Evolutionary conservation across 2,329 filamentous ascomycete genomes (phyloP).

Genomic region (Xylariaceae sp.): DNA sequence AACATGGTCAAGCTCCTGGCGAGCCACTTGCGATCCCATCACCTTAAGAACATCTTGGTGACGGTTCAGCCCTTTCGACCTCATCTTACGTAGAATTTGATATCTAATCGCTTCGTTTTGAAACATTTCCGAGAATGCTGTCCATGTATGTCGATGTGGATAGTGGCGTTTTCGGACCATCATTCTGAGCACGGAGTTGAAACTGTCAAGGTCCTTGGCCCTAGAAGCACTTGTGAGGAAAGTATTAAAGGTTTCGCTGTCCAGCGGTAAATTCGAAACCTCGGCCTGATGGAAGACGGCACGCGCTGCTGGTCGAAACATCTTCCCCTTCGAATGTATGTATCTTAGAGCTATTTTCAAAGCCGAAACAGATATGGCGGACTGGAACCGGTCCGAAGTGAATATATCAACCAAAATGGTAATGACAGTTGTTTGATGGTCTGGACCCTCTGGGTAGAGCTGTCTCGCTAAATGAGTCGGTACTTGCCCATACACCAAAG

Average conservation of each 20-base stretch:
- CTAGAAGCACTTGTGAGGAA: conserved; percentile 21
- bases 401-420: conserved; percentile 21
- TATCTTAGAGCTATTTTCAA: conserved; percentile 25
- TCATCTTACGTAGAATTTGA: conserved; percentile 40
- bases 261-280: conserved; percentile 16
- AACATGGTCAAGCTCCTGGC: conserved; percentile 15
- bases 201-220: conserved; percentile 21
- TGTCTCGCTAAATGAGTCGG: conserved; percentile 16
- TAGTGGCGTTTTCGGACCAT: conserved; percentile 22
- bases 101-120: conserved; percentile 33
- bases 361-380: conserved; percentile 18
- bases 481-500: conserved; percentile 20
- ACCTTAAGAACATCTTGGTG: conserved; percentile 15
- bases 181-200: conserved; percentile 20
- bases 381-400: conserved; percentile 15
- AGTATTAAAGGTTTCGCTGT: conserved; percentile 20
- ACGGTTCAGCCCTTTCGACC: conserved; percentile 14
- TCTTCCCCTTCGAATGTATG: conserved; percentile 14
- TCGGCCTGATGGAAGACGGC: conserved; percentile 19
- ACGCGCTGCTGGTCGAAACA: conserved; percentile 19
- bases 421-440: conserved; percentile 25
- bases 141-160: conserved; percentile 21
- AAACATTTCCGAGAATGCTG: conserved; percentile 34
- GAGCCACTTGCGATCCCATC: conserved; percentile 19
- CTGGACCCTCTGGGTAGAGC: conserved; percentile 17